phyloP scores from a whole-genome alignment of 148 eudicot genomes.

The Amaranthus hypochondriacus region DNA sequence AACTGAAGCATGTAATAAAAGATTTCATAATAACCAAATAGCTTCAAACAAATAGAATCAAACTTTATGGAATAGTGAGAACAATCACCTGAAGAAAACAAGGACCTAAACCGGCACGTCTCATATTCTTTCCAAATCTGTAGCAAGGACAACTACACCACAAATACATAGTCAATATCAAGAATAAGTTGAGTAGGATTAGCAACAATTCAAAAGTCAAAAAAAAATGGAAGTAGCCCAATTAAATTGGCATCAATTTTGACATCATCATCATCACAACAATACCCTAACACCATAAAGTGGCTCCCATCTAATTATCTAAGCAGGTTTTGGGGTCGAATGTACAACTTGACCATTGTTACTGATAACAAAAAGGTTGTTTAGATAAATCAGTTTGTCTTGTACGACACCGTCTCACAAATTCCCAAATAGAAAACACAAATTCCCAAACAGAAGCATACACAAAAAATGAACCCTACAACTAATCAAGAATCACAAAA shows the following conservation, averaged over 20 bases:
- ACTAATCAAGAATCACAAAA: neutral
- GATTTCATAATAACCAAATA: too few species aligned
- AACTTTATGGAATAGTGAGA: conserved; percentile 7
- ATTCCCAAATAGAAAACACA: neutral
- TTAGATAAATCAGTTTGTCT: too few species aligned
- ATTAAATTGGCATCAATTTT: neutral
- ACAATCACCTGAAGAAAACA: conserved; percentile 69
- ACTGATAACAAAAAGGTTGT: too few species aligned
- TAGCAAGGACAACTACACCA: conserved; percentile 89
- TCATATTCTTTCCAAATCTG: conserved; percentile 94
- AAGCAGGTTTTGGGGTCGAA: too few species aligned
- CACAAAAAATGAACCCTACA: too few species aligned
- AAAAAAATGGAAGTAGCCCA: neutral
- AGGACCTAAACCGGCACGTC: conserved; percentile 78
- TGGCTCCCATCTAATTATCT: too few species aligned
- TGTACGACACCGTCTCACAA: neutral
- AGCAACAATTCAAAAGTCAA: neutral
- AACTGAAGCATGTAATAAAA: conserved; percentile 4
- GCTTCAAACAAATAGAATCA: neutral
- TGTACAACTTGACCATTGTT: too few species aligned
- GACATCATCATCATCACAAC: too few species aligned
- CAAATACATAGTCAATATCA: conserved; percentile 8
- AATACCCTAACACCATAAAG: too few species aligned
- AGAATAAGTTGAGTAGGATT: neutral
- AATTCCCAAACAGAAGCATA: conserved; percentile 8